Percentiles rank a stretch among this genome's conserved stretches.
phyloP scores from a whole-genome alignment of 2,329 filamentous ascomycete species.

The Sodiomyces alkalinus region DNA sequence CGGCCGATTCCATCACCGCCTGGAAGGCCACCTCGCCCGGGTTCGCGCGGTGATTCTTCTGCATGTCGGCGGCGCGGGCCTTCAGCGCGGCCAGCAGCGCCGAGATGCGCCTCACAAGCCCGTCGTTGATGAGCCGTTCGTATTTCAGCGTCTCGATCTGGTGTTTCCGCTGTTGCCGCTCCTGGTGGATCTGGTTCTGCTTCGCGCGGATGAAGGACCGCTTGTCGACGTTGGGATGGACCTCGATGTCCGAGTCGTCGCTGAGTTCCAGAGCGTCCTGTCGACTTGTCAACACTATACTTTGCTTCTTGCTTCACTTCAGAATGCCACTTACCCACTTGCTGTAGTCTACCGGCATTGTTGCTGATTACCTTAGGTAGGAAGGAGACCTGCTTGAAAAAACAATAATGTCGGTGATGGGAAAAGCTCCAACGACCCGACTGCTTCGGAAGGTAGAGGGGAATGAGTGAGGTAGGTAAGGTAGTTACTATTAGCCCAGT shows the following conservation, averaged over 20 bases:
- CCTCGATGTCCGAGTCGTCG: constrained; percentile 95
- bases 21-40: constrained; percentile 79
- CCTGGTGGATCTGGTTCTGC: constrained; percentile 90
- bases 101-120: constrained; percentile 71
- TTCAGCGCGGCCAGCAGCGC: constrained; percentile 60
- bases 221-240: constrained; percentile 98
- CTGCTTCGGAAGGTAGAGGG: no score
- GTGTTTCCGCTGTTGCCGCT: constrained; percentile 70
- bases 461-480: no score
- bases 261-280: constrained; percentile 88
- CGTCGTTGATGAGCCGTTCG: constrained; percentile 85
- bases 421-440: no score
- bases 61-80: constrained; percentile 53
- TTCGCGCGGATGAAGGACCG: constrained; percentile 96
- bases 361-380: no score
- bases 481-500: no score
- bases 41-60: constrained; percentile 43
- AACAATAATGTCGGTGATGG: no score
- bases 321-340: constrained; percentile 42
- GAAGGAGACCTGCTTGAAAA: no score
- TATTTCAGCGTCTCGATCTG: constrained; percentile 89
- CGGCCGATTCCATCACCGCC: constrained; percentile 69
- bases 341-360: constrained; percentile 44
- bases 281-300: constrained; percentile 3
- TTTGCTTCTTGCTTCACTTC: neutral